Conservation (phyloP, 352 stramenopile genomes). For the Pythium coloratum region DNA sequence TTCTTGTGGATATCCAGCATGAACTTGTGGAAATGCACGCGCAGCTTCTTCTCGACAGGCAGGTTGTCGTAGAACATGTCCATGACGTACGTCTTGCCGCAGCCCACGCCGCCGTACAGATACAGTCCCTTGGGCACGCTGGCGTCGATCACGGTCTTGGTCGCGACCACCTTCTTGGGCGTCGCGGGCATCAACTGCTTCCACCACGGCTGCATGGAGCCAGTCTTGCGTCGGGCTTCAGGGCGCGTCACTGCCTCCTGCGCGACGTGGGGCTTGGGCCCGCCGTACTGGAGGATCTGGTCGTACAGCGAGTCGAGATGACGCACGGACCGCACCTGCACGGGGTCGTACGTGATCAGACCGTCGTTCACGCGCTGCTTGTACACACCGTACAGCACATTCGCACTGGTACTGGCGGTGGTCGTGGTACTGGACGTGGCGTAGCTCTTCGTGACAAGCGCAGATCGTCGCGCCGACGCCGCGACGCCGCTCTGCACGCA, state of each 20-base stretch:
- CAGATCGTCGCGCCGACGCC: conserved; percentile 13
- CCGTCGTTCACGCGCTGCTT: conserved; percentile 53
- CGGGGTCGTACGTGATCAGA: conserved; percentile 64
- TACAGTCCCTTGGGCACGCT: conserved; percentile 93
- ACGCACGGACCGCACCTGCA: conserved; percentile 65
- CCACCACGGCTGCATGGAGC: conserved; percentile 34
- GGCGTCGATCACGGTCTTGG: conserved; percentile 1
- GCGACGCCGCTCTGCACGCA: conserved; percentile 11
- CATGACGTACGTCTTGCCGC: conserved; percentile 97
- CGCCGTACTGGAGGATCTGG: conserved; percentile 51
- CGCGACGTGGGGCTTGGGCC: conserved; percentile 24
- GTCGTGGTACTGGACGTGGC: neutral
- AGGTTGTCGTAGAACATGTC: conserved; percentile 94
- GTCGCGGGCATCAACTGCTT: conserved; percentile 24
- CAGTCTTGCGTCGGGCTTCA: neutral
- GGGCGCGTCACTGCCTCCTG: neutral
- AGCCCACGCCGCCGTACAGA: conserved; percentile 95
- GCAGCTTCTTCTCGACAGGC: conserved; percentile 74
- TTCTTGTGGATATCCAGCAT: conserved; percentile 95
- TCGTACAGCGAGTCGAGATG: conserved; percentile 67
- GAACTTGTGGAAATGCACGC: conserved; percentile 98
- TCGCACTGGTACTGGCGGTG: neutral
- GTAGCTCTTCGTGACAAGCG: conserved; percentile 10
- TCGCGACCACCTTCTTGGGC: conserved; percentile 6
- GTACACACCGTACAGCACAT: conserved; percentile 55